Evolutionary conservation across 2,329 filamentous ascomycete genomes (phyloP), one percentile per base, ranked within the genome.

Genomic region (Samsoniella hepiali): DNA sequence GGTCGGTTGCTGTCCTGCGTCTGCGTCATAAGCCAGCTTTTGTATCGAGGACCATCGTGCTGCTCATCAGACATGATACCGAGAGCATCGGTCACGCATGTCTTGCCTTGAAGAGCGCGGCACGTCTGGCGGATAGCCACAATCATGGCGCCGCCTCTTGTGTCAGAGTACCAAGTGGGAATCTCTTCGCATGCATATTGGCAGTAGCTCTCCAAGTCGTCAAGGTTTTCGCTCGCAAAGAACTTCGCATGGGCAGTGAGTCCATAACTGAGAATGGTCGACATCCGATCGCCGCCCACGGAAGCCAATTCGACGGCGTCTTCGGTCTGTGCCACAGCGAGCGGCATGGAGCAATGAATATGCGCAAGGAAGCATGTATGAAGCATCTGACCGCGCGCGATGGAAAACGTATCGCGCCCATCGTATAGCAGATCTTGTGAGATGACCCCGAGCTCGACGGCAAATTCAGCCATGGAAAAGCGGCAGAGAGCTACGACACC

Each of bases 61-160:
- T 85, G 80, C n/a, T 85, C 79, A 67, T 93, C 90, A 47, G 81
- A 84, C 78, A 93, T 83, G 11, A 93, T 80, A 22, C 82, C 78
- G 0, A 79, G 70, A 0, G 87, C 75, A 10, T 82, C 77, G 11
- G 77, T 74, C 3, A 75, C 75, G 11, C 75, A 75, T 0, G 91
- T 93, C 73, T 92, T 93, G 61, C 91, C 91, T 72, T 92, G 89
- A 27, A 93, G 75, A 29, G 91, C 88, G 56, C 89, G 84, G 58
- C 82, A 84, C 31, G 84, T 81, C 71, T 93, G 90, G 57, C 88
- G 79, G 3, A 88, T 80, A 3, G 84, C 82, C 65, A 90, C 84
- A 7, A 93, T 77, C 58, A 92, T 78, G 0, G 86, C 86, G 2
- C 91, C 91, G 17, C 91, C 91, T 64, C 89, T 82, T 1, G 88